phyloP scores from a whole-genome alignment of 352 stramenopile genomes.

The Phytophthora brassicae region DNA sequence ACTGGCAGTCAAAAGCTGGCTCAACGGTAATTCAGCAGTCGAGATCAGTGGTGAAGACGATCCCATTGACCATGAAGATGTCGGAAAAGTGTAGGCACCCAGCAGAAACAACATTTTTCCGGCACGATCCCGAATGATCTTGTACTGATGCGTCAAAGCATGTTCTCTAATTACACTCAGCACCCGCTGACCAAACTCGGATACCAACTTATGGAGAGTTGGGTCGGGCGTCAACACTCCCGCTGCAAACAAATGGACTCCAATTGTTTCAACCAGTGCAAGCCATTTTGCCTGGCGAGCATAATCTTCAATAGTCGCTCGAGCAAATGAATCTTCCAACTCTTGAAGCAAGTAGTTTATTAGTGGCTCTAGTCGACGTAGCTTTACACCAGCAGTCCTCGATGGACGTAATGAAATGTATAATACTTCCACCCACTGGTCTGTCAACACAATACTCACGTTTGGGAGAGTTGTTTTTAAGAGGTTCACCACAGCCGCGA shows the following conservation, averaged over 20 bases:
- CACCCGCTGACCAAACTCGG: constrained; percentile 31
- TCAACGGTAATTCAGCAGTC: constrained; percentile 17
- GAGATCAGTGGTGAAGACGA: neutral
- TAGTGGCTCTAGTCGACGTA: constrained; percentile 23
- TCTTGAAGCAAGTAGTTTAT: constrained; percentile 44
- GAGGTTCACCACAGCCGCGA: constrained; percentile 33
- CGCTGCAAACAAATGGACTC: constrained; percentile 46
- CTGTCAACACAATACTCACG: constrained; percentile 56
- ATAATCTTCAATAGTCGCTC: constrained; percentile 64
- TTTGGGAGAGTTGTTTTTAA: constrained; percentile 51
- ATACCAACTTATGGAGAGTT: constrained; percentile 15
- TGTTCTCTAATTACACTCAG: constrained; percentile 49
- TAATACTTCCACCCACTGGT: constrained; percentile 61
- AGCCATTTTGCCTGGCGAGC: constrained; percentile 79
- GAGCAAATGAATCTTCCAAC: constrained; percentile 58
- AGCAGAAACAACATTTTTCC: constrained; percentile 67
- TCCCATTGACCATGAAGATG: neutral
- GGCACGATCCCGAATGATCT: constrained; percentile 72
- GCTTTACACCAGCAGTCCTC: constrained; percentile 19
- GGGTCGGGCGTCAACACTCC: constrained; percentile 8
- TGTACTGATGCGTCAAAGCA: constrained; percentile 70
- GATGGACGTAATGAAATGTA: constrained; percentile 49
- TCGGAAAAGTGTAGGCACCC: constrained; percentile 10
- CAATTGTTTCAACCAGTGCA: constrained; percentile 50
- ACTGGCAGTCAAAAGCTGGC: constrained; percentile 16